A percentile compares a stretch with the other conserved stretches of the same genome.
Evolutionary conservation across 139 green algal genomes (phyloP).

Genomic region (Picochlorum sp.): DNA sequence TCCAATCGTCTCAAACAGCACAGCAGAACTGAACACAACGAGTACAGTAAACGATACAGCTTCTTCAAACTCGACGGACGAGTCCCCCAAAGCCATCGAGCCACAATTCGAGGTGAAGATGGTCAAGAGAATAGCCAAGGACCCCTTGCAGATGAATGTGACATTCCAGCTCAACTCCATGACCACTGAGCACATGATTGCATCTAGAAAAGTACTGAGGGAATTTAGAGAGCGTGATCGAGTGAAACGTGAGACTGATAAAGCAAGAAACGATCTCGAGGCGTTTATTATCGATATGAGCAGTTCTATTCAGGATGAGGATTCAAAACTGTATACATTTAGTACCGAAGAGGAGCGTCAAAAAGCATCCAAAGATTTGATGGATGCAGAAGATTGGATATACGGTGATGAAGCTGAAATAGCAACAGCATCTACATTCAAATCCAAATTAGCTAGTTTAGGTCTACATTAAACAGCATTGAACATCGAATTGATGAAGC

Average conservation of each 20-base stretch:
- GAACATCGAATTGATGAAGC: conserved; percentile 33
- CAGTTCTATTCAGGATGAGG: conserved; percentile 31
- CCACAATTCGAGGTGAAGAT: conserved; percentile 14
- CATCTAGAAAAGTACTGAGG: conserved; percentile 18
- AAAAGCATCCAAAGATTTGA: conserved; percentile 45
- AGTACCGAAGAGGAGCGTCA: conserved; percentile 65
- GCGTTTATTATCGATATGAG: conserved; percentile 76
- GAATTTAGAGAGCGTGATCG: conserved; percentile 39
- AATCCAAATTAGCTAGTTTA: conserved; percentile 39
- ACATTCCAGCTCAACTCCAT: conserved; percentile 12
- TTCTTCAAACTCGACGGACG: conserved; percentile 8
- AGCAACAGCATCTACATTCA: conserved; percentile 22
- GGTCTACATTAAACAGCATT: conserved; percentile 42
- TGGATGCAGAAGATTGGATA: conserved; percentile 86
- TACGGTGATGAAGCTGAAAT: conserved; percentile 75
- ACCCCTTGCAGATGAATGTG: conserved; percentile 28
- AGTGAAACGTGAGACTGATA: conserved; percentile 45
- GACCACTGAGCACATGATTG: conserved; percentile 15
- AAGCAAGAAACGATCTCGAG: conserved; percentile 83
- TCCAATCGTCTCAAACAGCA: neutral
- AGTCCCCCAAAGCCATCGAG: neutral
- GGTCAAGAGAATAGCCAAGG: conserved; percentile 16
- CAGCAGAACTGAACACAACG: neutral
- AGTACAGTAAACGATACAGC: neutral
- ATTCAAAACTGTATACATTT: conserved; percentile 40